Base-by-base conservation (phyloP, 164 flowering plant genomes). In the Saururus chinensis region DNA sequence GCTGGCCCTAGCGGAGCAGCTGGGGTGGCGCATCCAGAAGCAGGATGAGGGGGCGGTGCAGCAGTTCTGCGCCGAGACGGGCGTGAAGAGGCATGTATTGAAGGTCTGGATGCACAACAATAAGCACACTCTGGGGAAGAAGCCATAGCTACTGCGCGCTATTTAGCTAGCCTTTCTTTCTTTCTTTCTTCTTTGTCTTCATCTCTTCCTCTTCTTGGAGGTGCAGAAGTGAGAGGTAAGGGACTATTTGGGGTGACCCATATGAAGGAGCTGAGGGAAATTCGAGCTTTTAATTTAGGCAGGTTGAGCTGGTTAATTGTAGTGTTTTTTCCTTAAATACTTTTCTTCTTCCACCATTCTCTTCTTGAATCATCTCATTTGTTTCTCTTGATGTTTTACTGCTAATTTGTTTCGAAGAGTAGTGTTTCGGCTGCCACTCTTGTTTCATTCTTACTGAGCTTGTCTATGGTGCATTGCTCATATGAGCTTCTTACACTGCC, bases 31-130 rank as follows among this genome's bases (percentile, higher is more conserved):
- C 59, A 56, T 77, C 41, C 75, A 66, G 68, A 74, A 68, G 72
- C 74, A 67, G 20, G 77, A 77, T 23, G 75, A 66, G 54, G 71
- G 41, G 22, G 75, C 64, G 48, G 63, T 71, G 3, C 61, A 64
- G 66, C 45, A 66, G 61, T 77, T 77, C 60, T 77, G 80, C 61
- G 57, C 51, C 63, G 77, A 73, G 55, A 41, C 71, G 10, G 80
- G 80, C 11, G 71, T 77, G 37, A 66, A 68, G 65, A 63, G 80
- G 58, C 67, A 69, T 23, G 75, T 74, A 17, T 65, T 77, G 30
- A 74, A 77, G 62, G 96, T 88, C 0, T 88, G 96, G 96, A 88
- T 88, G 96, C 96, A 88, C 56, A 88, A 88, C 75, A 86, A 88
- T 75, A 88, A 88, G 81, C 79, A 79, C 79, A 77, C 81, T 14